Percentiles rank a stretch among this genome's conserved stretches.
Conservation (phyloP, 768 basidiomycete species). For the Mycena kentingensis region DNA sequence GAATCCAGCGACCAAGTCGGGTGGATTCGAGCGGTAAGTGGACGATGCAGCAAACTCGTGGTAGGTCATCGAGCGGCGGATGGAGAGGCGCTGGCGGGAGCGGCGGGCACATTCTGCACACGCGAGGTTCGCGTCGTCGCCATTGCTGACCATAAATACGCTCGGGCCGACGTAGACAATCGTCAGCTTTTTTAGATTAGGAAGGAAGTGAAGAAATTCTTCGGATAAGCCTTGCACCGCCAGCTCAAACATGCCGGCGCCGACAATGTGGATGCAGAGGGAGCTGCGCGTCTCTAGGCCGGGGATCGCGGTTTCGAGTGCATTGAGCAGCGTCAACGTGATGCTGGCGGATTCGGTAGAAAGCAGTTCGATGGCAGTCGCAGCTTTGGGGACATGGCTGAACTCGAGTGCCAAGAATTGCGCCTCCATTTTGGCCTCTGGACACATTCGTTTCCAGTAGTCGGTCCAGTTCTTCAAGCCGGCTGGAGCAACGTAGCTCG, state of each 20-base stretch:
- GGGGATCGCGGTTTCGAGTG: constrained; percentile 2
- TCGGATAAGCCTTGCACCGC: background rate
- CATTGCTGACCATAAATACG: background rate
- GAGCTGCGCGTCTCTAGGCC: constrained; percentile 3
- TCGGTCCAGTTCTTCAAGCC: no score
- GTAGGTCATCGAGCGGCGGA: background rate
- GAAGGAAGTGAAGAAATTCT: no score
- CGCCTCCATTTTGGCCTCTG: background rate
- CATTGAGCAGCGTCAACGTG: background rate
- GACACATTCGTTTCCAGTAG: background rate
- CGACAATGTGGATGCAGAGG: constrained; percentile 13
- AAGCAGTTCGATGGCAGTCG: background rate
- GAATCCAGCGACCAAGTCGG: background rate
- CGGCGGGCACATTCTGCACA: background rate
- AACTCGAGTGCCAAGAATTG: background rate
- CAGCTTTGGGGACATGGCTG: background rate
- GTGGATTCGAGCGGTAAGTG: background rate
- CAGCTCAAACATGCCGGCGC: background rate
- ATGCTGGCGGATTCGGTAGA: background rate
- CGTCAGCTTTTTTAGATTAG: background rate
- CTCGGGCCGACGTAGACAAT: background rate
- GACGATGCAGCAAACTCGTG: background rate
- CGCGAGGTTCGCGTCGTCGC: background rate
- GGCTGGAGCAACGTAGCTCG: no score
- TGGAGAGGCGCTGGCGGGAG: background rate